Conservation (phyloP, 2,329 filamentous ascomycete genomes). For the Aspergillus sp. region DNA sequence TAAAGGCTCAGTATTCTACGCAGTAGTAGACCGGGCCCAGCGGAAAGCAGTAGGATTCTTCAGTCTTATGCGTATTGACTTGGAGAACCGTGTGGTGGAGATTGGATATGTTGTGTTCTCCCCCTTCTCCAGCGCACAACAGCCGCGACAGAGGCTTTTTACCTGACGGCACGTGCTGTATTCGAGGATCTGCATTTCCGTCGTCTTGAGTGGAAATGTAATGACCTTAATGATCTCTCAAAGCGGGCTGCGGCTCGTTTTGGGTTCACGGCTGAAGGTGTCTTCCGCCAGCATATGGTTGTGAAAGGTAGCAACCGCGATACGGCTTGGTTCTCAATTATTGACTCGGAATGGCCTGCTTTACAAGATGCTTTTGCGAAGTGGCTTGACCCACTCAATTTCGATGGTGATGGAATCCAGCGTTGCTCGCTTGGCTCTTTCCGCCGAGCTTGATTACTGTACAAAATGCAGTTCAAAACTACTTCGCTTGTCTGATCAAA, state of each 20-base stretch:
- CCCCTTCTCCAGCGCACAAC: slow-evolving; percentile 48
- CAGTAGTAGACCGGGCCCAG: slow-evolving; percentile 29
- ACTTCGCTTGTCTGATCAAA: no score
- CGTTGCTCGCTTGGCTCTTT: background rate
- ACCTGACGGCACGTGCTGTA: slow-evolving; percentile 48
- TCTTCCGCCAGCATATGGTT: slow-evolving; percentile 58
- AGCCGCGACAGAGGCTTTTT: slow-evolving; percentile 54
- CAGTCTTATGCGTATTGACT: slow-evolving; percentile 42
- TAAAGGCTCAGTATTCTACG: slow-evolving; percentile 36
- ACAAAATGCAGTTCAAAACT: background rate
- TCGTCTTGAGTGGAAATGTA: slow-evolving; percentile 61
- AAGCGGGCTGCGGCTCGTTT: slow-evolving; percentile 51
- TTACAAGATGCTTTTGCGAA: background rate
- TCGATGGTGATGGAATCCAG: background rate
- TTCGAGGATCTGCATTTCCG: slow-evolving; percentile 52
- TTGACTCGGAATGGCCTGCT: slow-evolving; percentile 4
- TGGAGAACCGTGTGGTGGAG: slow-evolving; percentile 49
- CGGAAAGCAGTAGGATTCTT: slow-evolving; percentile 11
- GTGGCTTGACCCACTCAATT: background rate
- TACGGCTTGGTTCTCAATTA: slow-evolving; percentile 32
- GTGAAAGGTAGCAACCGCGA: slow-evolving; percentile 54
- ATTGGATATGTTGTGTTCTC: slow-evolving; percentile 53
- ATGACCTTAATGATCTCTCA: slow-evolving; percentile 51
- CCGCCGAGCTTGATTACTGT: background rate
- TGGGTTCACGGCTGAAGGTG: slow-evolving; percentile 56